phyloP scores from a whole-genome alignment of 305 asterid genomes.

The Fraxinus latifolia region DNA sequence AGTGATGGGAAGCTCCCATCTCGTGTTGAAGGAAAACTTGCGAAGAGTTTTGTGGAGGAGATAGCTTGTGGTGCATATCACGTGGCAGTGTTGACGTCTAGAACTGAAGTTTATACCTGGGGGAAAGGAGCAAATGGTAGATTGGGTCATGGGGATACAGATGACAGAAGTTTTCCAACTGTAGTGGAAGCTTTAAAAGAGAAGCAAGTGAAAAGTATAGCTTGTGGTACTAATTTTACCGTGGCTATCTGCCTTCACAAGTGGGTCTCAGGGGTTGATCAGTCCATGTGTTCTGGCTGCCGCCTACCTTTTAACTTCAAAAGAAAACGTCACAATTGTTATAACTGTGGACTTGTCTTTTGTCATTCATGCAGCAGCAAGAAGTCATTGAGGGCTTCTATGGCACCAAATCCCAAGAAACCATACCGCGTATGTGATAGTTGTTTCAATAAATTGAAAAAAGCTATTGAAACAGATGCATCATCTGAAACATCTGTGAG shows the following conservation, averaged over 20 bases:
- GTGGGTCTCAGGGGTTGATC: conserved; percentile 88
- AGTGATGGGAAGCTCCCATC: conserved; percentile 82
- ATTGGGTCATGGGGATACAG: conserved; percentile 86
- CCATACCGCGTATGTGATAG: conserved; percentile 86
- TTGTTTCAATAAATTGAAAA: conserved; percentile 68
- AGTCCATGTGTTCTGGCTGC: conserved; percentile 89
- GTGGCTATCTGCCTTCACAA: conserved; percentile 85
- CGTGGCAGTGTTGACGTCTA: conserved; percentile 80
- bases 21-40: conserved; percentile 75
- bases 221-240: conserved; percentile 80
- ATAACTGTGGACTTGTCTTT: conserved; percentile 82
- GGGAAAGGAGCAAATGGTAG: conserved; percentile 92
- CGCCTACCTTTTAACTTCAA: conserved; percentile 74
- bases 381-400: conserved; percentile 79
- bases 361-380: conserved; percentile 92
- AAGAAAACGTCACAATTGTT: conserved; percentile 90
- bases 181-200: conserved; percentile 79
- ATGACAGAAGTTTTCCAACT: conserved; percentile 72
- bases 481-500: conserved; percentile 54
- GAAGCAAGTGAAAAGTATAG: conserved; percentile 85
- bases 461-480: conserved; percentile 49
- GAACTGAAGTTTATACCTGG: conserved; percentile 90
- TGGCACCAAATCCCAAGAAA: conserved; percentile 87
- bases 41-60: conserved; percentile 68
- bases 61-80: conserved; percentile 93